phyloP scores from a whole-genome alignment of 352 stramenopile genomes.

The Vaucheria bursata region DNA sequence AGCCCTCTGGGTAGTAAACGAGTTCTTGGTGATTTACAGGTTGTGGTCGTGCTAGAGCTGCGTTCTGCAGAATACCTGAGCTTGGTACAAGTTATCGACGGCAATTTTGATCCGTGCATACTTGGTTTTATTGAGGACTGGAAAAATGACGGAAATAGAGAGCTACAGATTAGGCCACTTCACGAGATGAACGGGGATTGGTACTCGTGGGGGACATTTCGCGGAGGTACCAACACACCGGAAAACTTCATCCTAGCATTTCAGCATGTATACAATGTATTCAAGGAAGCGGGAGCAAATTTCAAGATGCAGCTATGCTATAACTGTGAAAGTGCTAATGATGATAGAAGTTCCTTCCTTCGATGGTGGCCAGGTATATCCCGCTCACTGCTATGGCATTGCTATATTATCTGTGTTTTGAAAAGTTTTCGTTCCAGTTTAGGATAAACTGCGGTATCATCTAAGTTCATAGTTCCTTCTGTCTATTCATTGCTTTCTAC shows the following conservation, averaged over 20 bases:
- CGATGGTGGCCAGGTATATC: not conserved
- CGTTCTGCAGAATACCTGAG: too few relatives aligned
- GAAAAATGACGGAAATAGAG: not conserved
- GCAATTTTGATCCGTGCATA: not conserved
- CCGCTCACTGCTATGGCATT: too few relatives aligned
- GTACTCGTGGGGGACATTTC: not conserved
- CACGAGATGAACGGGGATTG: constrained; percentile 8
- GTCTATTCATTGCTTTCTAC: too few relatives aligned
- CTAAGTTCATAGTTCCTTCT: too few relatives aligned
- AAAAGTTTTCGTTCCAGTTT: too few relatives aligned
- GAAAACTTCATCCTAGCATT: not conserved
- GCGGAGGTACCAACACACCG: not conserved
- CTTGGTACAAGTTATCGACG: not conserved
- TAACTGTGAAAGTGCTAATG: not conserved
- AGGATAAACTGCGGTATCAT: too few relatives aligned
- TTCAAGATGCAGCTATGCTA: constrained; percentile 1
- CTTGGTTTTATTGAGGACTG: not conserved
- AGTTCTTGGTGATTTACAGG: too few relatives aligned
- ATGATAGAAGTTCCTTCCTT: not conserved
- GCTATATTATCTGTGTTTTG: too few relatives aligned
- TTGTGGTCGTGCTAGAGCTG: too few relatives aligned
- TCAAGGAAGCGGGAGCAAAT: not conserved
- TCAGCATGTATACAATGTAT: not conserved
- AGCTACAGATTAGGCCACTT: not conserved
- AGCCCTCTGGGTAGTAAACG: too few relatives aligned